Evolutionary conservation across 2,329 filamentous ascomycete species (phyloP).

Genomic region (Alternaria arborescens): DNA sequence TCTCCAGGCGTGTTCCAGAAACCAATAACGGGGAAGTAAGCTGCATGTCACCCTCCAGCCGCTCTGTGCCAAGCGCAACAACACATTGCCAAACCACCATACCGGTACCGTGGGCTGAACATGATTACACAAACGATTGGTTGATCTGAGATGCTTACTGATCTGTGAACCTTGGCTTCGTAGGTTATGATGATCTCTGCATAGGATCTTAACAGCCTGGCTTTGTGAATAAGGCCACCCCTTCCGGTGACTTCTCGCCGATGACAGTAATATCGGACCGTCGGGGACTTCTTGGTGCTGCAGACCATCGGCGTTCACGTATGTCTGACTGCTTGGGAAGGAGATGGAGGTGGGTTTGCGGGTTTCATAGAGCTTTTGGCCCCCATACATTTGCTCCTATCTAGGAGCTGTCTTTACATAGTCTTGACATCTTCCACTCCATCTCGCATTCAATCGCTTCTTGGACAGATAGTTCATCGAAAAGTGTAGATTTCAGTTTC

Average conservation of each 20-base stretch:
- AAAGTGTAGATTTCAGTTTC: background rate
- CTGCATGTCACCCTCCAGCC: background rate
- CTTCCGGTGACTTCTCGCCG: background rate
- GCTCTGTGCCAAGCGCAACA: background rate
- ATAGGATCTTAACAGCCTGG: too few relatives aligned
- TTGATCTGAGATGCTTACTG: background rate
- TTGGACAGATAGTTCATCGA: background rate
- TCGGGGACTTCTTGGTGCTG: background rate
- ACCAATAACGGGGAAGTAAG: background rate
- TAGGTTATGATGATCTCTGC: background rate
- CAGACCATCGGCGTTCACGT: background rate
- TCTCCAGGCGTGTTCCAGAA: background rate
- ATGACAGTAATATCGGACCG: background rate
- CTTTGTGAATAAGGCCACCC: background rate
- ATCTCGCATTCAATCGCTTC: background rate
- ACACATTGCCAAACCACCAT: background rate
- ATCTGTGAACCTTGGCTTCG: background rate
- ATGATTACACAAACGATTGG: background rate
- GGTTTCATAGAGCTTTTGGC: background rate
- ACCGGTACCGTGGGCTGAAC: background rate
- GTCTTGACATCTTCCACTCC: background rate
- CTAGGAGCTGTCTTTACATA: background rate
- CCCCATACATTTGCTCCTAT: background rate
- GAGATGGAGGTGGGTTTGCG: background rate
- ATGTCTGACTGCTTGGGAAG: background rate